phyloP scores from a whole-genome alignment of 2,329 filamentous ascomycete genomes.

The Ambrosiella xylebori region DNA sequence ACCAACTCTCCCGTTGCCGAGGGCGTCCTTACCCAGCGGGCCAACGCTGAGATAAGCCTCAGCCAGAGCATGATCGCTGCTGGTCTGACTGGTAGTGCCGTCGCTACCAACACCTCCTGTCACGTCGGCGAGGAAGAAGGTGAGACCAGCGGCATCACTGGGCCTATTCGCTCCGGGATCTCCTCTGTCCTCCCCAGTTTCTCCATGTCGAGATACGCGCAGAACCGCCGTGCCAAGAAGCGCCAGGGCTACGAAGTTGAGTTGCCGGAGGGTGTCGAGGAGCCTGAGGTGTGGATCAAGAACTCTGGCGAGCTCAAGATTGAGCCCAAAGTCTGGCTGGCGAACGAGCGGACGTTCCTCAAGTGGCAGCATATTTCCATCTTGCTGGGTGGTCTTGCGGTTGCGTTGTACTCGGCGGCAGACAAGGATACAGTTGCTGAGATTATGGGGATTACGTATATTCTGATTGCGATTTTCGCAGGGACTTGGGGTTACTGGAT shows the following conservation, averaged over 20 bases:
- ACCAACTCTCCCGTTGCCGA: constrained; percentile 51
- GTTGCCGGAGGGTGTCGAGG: constrained; percentile 72
- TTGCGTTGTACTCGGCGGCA: constrained; percentile 79
- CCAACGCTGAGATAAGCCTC: constrained; percentile 17
- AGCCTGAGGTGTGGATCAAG: constrained; percentile 82
- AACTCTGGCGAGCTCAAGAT: constrained; percentile 82
- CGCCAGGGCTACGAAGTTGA: constrained; percentile 22
- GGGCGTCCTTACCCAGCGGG: constrained; percentile 32
- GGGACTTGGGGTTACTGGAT: constrained; percentile 77
- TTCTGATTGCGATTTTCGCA: constrained; percentile 64
- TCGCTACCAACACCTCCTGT: constrained; percentile 5
- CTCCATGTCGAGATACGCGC: constrained; percentile 61
- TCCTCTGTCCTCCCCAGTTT: constrained; percentile 66
- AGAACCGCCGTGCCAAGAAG: constrained; percentile 29
- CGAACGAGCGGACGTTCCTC: constrained; percentile 94
- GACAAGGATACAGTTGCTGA: constrained; percentile 62
- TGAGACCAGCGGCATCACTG: constrained; percentile 16
- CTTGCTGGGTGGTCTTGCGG: constrained; percentile 64
- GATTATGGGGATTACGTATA: constrained; percentile 66
- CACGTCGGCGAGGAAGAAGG: constrained; percentile 18
- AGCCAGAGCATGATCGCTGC: constrained; percentile 14
- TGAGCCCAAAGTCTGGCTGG: constrained; percentile 96
- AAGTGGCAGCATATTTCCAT: constrained; percentile 97
- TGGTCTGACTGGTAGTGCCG: constrained; percentile 16
- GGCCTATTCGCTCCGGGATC: constrained; percentile 24